A percentile compares a stretch with the other conserved stretches of the same genome.
phyloP scores from a whole-genome alignment of 202 grass and related monocot species.

The Schoenoplectus tabernaemontani region DNA sequence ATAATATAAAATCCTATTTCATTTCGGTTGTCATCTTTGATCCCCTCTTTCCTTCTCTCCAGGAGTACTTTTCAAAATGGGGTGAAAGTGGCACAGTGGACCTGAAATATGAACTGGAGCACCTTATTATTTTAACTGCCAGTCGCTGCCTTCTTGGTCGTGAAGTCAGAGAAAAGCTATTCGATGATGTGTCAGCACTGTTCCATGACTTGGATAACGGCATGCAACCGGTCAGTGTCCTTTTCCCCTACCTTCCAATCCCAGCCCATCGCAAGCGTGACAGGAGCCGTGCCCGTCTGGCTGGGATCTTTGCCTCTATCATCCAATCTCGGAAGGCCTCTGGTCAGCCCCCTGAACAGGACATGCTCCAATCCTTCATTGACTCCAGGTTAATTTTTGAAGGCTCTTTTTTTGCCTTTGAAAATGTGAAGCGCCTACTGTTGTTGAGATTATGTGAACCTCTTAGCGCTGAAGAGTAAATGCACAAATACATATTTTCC shows the following conservation, averaged over 20 bases:
- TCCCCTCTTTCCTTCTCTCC: conserved; percentile 6
- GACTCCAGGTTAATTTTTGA: conserved; percentile 43
- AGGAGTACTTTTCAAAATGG: conserved; percentile 98
- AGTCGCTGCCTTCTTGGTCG: conserved; percentile 83
- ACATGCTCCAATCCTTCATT: conserved; percentile 97
- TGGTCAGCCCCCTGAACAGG: conserved; percentile 49
- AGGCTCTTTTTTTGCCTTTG: not conserved
- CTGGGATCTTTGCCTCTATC: conserved; percentile 75
- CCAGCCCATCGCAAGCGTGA: conserved; percentile 64
- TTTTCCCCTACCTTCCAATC: conserved; percentile 82
- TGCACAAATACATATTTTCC: not conserved
- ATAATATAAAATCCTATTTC: not conserved
- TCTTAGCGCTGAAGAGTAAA: not conserved
- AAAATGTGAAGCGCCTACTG: not conserved
- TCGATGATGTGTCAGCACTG: conserved; percentile 86
- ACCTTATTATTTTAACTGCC: conserved; percentile 88
- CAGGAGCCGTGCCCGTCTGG: conserved; percentile 47
- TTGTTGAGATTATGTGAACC: no score
- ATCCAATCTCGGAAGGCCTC: conserved; percentile 78
- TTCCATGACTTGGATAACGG: conserved; percentile 93
- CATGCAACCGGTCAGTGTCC: conserved; percentile 78
- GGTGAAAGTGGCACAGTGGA: conserved; percentile 85
- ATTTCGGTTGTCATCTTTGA: not conserved
- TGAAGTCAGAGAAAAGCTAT: conserved; percentile 89
- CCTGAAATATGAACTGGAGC: conserved; percentile 83